Evolutionary conservation across 148 eudicot genomes (phyloP), one percentile per base, ranked within the genome.

Genomic region (Chenopodium formosanum): DNA sequence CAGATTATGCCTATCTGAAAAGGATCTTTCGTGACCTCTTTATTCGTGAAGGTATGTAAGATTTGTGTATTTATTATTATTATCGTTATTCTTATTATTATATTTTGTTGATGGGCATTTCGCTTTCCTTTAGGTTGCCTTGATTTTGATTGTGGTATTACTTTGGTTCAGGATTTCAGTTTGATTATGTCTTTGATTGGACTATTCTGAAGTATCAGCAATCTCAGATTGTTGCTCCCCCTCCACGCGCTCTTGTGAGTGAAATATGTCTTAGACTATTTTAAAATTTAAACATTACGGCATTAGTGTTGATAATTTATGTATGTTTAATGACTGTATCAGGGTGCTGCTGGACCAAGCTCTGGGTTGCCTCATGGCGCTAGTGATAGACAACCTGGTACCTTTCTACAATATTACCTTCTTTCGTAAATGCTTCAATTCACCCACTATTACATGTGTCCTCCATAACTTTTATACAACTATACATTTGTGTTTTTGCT

Each of bases 331-430:
- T 27, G 22, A 37, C 67, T 74, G 34, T 37, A 69, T 48, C 84
- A 96, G 99, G 98, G 91, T 74, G 88, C 91, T 86, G 95, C 92
- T 86, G 97, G 98, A 86, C 90, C 97, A 77, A 96, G 99, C 83
- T 87, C 98, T 52, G 93, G 93, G 76, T 74, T 91, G 85, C 95
- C 91, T 80, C 93, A 83, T 80, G 89, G 86, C 40, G 75, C 79
- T 79, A 81, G 75, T 44, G 97, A 90, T 64, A 87, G 90, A 86
- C 93, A 89, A 50, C 79, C 90, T 81, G 99, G 99, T 96, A 80
- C 23, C 34, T 13, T 76, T 40, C 44, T 48, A 48, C 69, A 47
- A 29, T 81, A 2, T 27, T 62, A 9, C 20, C 74, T 19, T 74
- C 37, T 74, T 48, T 56, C 2, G 48, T 62, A 23, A 16, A n/a